Conservation (phyloP, 108 stramenopile species). For the Cyclostephanos tholiformis region DNA sequence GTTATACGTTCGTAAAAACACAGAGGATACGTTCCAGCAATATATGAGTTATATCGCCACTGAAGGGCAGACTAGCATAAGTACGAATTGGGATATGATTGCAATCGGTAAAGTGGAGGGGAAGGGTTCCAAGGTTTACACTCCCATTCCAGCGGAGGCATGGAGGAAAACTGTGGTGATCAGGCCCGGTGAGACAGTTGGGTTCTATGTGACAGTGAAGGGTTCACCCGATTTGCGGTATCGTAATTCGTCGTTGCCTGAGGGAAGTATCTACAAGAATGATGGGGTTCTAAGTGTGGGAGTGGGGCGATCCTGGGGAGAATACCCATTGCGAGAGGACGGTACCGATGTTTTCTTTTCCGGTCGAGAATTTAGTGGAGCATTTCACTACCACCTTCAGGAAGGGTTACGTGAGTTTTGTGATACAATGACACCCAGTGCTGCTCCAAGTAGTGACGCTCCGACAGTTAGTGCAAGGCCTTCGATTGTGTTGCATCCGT, state of each 20-base stretch:
- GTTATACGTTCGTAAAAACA: constrained; percentile 27
- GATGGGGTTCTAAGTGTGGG: constrained; percentile 34
- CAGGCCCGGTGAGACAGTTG: constrained; percentile 24
- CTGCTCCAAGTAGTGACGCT: constrained; percentile 6
- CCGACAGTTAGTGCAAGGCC: background rate
- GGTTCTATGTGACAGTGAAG: constrained; percentile 45
- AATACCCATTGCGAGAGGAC: constrained; percentile 40
- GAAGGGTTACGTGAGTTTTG: constrained; percentile 19
- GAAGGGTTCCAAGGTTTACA: constrained; percentile 23
- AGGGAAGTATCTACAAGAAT: constrained; percentile 25
- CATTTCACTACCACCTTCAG: constrained; percentile 37
- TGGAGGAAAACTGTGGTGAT: constrained; percentile 37
- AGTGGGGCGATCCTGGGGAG: constrained; percentile 45
- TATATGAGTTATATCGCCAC: constrained; percentile 28
- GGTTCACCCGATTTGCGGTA: constrained; percentile 37
- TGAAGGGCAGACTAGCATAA: constrained; percentile 30
- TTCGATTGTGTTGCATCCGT: background rate
- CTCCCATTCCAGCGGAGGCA: constrained; percentile 29
- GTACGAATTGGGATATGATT: constrained; percentile 40
- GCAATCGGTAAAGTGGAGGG: constrained; percentile 32
- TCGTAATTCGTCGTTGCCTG: constrained; percentile 18
- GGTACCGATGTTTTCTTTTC: constrained; percentile 37
- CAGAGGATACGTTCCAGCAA: background rate
- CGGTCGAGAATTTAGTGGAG: constrained; percentile 39
- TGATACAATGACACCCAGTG: constrained; percentile 21